phyloP scores from a whole-genome alignment of 768 basidiomycete species.

The Crucibulum laeve region DNA sequence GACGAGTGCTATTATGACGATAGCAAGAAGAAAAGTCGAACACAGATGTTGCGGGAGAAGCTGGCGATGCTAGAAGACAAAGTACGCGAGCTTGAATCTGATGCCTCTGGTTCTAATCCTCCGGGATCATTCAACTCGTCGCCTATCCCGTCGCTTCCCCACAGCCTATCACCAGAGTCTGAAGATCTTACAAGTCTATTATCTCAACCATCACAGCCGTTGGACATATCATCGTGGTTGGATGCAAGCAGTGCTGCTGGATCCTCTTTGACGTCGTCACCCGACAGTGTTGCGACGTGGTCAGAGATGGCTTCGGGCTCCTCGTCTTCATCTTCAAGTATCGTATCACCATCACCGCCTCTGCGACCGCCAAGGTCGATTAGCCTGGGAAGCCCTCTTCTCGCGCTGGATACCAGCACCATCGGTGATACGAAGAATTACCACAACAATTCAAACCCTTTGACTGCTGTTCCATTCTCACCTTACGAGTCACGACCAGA shows the following conservation, averaged over 20 bases:
- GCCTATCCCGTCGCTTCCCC: neutral
- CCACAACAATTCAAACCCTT: neutral
- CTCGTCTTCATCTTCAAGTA: neutral
- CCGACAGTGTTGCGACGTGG: neutral
- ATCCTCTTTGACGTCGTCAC: neutral
- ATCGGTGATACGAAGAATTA: too few species aligned
- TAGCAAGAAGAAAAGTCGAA: constrained; percentile 54
- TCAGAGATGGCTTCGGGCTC: neutral
- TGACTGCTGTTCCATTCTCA: constrained; percentile 5
- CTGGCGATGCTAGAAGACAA: constrained; percentile 47
- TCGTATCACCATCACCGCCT: constrained; percentile 3
- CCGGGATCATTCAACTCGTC: neutral
- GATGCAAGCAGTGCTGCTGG: neutral
- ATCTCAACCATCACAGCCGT: neutral
- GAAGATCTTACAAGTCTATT: neutral
- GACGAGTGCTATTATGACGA: constrained; percentile 59
- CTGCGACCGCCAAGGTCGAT: constrained; percentile 1
- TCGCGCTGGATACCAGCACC: neutral
- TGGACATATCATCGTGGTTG: neutral
- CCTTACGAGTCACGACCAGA: constrained; percentile 8
- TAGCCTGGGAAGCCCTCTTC: neutral
- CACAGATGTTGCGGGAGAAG: constrained; percentile 54
- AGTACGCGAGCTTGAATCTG: constrained; percentile 48
- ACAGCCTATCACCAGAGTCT: neutral
- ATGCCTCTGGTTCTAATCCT: constrained; percentile 19